Evolutionary conservation across 768 basidiomycete species (phyloP).

Genomic region (Hortiboletus campestris): DNA sequence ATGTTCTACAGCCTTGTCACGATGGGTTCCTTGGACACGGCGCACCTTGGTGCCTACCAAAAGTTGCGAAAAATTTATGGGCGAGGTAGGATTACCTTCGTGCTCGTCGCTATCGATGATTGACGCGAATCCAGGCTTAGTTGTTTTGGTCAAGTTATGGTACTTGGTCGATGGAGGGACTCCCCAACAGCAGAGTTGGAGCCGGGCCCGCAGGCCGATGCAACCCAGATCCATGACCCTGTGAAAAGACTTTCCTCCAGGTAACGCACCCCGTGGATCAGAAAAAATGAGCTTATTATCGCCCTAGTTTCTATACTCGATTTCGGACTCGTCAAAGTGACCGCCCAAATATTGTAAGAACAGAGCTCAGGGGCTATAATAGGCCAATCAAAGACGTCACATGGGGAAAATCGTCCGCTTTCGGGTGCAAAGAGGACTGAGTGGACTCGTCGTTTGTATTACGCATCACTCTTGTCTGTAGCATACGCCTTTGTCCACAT

Average conservation of each 20-base stretch:
- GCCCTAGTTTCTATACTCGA: not conserved
- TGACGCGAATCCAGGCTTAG: constrained; percentile 10
- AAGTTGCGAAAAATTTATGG: constrained; percentile 12
- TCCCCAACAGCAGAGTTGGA: not conserved
- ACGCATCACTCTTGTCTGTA: not conserved
- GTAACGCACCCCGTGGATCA: not conserved
- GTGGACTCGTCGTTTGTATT: not conserved
- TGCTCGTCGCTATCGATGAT: not conserved
- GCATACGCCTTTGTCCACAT: too few species aligned
- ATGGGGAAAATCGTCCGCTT: not conserved
- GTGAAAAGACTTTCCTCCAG: not conserved
- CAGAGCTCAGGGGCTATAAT: not conserved
- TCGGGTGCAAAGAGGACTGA: not conserved
- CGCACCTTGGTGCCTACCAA: constrained; percentile 20
- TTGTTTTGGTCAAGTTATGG: constrained; percentile 15
- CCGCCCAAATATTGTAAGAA: too few species aligned
- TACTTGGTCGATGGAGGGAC: constrained; percentile 10
- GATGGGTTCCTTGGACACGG: constrained; percentile 1
- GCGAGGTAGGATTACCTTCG: constrained; percentile 3
- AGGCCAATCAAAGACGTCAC: not conserved
- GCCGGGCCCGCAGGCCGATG: not conserved
- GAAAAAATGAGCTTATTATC: not conserved
- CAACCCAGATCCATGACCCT: constrained; percentile 18
- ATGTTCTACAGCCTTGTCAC: constrained; percentile 22
- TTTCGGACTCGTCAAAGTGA: not conserved